Evolutionary conservation across 2,329 filamentous ascomycete genomes (phyloP).

Genomic region (Colletotrichum limetticola): DNA sequence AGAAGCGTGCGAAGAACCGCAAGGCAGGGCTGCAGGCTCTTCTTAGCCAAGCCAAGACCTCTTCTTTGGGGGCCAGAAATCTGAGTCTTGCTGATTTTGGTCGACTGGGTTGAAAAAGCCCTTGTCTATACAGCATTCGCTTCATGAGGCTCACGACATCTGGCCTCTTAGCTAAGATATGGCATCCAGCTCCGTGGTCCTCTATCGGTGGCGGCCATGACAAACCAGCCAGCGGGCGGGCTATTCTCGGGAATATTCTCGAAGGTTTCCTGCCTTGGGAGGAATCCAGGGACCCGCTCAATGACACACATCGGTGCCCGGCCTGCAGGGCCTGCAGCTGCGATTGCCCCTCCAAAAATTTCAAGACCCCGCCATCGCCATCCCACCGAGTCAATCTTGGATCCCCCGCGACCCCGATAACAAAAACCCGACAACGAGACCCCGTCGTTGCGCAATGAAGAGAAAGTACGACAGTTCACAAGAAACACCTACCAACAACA

Average conservation of each 20-base stretch:
- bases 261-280: constrained; percentile 27
- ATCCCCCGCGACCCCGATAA: constrained; percentile 15
- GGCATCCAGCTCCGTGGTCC: neutral
- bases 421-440: constrained; percentile 11
- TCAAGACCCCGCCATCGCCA: constrained; percentile 35
- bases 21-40: constrained; percentile 75
- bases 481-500: neutral
- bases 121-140: neutral
- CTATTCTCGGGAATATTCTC: constrained; percentile 36
- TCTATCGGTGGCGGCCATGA: neutral
- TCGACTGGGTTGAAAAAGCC: constrained; percentile 49
- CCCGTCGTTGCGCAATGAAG: neutral
- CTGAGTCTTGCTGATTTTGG: constrained; percentile 66
- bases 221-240: constrained; percentile 18
- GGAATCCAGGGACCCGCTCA: constrained; percentile 23
- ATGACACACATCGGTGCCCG: constrained; percentile 31
- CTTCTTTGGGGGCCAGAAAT: constrained; percentile 47
- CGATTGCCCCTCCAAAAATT: constrained; percentile 41
- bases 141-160: neutral
- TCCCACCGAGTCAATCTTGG: constrained; percentile 30
- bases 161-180: neutral
- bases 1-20: constrained; percentile 72
- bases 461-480: neutral
- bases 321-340: constrained; percentile 30
- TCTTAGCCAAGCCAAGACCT: constrained; percentile 62